Base-by-base conservation (phyloP, 139 green algal species). In the Edaphochlamys debaryana region DNA sequence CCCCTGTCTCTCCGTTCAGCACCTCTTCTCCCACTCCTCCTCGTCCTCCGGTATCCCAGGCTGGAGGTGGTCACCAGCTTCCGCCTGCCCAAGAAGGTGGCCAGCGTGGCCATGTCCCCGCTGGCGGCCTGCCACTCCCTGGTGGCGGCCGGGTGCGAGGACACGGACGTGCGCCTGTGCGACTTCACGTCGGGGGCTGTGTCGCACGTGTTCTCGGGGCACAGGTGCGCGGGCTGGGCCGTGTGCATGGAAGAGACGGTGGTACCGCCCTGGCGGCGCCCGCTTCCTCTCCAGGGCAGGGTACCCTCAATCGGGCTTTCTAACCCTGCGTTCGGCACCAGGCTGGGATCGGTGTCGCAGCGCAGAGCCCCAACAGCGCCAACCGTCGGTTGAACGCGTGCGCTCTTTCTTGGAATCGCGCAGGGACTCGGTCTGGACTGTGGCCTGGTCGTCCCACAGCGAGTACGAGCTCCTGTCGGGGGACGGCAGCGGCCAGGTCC, bases 401-500 rank as follows among this genome's bases (percentile, higher is more conserved):
- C n/a, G n/a, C n/a, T n/a, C n/a, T n/a, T n/a, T n/a, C n/a, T n/a
- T n/a, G n/a, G n/a, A n/a, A n/a, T n/a, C n/a, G n/a, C 68, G 52
- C 89, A 93, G 89, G 58, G 70, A 90, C 27, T 73, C 74, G 0
- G 88, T 96, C 1, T 96, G 90, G 92, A 87, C 86, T 17, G 40
- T 96, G 66, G 69, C 72, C 34, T 98, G 95, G 95, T 95, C 92
- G 4, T 67, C 83, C 0, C 29, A 52, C 25, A 90, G 52, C 41
- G 93, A 98, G 77, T 94, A 90, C 76, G 79, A 98, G 75, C 72
- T 98, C 32, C 56, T 92, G 20, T 93, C 92, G 32, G 94, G 93
- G 22, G 93, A 91, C 67, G 80, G 54, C 3, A n/a, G 48, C 25
- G 92, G 91, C 1, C 90, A 95, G 89, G 72, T 96, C 29, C 86